Evolutionary conservation across 805 yeast species (phyloP), one percentile per base, ranked within the genome.

Genomic region (Brettanomyces custersianus): DNA sequence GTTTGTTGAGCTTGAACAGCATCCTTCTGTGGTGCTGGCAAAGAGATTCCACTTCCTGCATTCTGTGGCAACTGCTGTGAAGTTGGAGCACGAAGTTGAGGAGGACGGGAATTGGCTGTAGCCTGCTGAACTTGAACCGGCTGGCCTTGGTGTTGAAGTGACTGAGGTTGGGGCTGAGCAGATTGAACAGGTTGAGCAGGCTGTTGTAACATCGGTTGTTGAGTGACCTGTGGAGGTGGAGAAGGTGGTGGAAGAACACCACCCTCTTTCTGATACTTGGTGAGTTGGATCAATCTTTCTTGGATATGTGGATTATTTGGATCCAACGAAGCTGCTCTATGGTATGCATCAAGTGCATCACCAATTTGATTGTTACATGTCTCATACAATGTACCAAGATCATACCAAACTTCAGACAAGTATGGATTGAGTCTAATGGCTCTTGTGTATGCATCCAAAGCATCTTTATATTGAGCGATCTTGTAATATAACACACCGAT

Each of bases 391-490:
- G 97, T 92, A 40, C 98, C 98, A 54, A 92, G 71, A 61, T 92
- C 98, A 61, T 92, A 92, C 98, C 98, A 92, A 19, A 92, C 98
- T 60, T 92, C 98, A 41, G 92, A 77, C 46, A 92, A 82, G 65
- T 88, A 88, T 12, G 98, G 98, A 50, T 92, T 92, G 51, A 92
- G 72, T 48, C 96, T 72, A 41, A 92, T 92, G 9, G 98, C 98
- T 38, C 97, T 70, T 6, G 97, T 88, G 63, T 92, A 92, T 12
- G 98, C 98, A 57, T 92, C 97, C 44, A 92, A 67, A 2, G 98
- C 98, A 57, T 92, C 98, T 39, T 95, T 72, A 63, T 85, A 92
- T 64, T 92, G 98, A 39, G 92, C 77, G 41, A 92, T 90, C 62
- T 92, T 96, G 60, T 90, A 92, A 63, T 92, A 92, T 40, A 92